Base-by-base conservation (phyloP, 306 rosid species). In the Fagus crenata region DNA sequence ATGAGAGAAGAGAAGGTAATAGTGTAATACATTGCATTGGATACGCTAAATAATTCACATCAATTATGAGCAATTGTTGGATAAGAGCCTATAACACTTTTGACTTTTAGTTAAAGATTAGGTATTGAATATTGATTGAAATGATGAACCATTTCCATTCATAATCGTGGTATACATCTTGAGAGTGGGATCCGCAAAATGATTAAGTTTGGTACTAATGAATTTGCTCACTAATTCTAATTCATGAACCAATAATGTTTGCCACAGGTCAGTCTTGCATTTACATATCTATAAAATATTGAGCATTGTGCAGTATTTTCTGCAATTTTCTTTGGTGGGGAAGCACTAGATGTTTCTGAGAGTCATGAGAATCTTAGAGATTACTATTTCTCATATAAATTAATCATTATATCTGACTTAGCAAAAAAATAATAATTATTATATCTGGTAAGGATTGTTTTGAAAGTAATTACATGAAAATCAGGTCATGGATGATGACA, bases 291-390 rank as follows among this genome's bases (percentile, higher is more conserved):
- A 22, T 22, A 22, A 17, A 15, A 13, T 64, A 64, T 15, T 64
- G 13, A 37, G 5, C 6, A 64, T 37, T 37, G 70, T 36, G 43
- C 70, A 46, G 15, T 36, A 68, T 35, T 69, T 5, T 69, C 71
- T 68, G 35, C 64, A 36, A 7, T 53, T 61, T 37, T 0, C 22
- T 75, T 75, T 53, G 69, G 71, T 31, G 37, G 73, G 58, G 3
- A 53, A 7, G 33, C 35, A 40, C 18, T 49, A 28, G 37, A 67
- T 56, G 40, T 56, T 65, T 53, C 31, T 46, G 6, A 56, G n/a
- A 49, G 17, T 73, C 40, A 3, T 22, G 40, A 14, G 32, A 42
- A 18, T 32, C 53, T 36, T 31, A 22, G 37, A 32, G 67, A 4
- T 60, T 60, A 60, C 41, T 32, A 32, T 11, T 12, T 33, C 6